Conservation (phyloP, 352 stramenopile species). For the Phytopythium aichiense region DNA sequence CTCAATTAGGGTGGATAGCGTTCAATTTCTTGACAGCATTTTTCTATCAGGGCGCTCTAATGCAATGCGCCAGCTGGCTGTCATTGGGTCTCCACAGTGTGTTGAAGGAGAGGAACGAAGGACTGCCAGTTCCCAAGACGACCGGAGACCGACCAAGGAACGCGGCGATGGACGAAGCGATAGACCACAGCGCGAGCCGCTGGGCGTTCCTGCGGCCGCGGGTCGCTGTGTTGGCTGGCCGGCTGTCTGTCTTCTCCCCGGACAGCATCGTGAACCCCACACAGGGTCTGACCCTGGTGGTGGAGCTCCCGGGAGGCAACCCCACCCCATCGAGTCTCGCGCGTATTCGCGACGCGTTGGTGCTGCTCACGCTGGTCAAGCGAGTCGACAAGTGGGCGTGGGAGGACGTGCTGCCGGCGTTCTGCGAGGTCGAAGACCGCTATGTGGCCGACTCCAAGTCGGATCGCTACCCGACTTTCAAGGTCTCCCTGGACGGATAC, state of each 20-base stretch:
- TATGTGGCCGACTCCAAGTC: background rate
- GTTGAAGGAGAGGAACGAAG: no score
- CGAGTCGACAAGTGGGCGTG: background rate
- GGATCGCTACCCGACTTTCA: background rate
- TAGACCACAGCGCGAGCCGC: no score
- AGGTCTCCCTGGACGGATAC: background rate
- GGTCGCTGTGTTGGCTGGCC: background rate
- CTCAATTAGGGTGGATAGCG: no score
- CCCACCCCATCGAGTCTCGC: background rate
- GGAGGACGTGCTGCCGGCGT: background rate
- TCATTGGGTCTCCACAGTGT: no score
- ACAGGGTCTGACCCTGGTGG: background rate
- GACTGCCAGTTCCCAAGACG: no score
- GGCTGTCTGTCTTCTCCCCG: background rate
- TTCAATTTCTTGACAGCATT: no score
- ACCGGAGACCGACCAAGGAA: no score
- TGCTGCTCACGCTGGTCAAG: background rate
- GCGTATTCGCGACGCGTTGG: background rate
- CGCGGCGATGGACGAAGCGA: no score
- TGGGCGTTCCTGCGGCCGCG: no score
- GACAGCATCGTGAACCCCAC: background rate
- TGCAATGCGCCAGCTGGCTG: no score
- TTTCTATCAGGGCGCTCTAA: no score
- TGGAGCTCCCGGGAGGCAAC: background rate
- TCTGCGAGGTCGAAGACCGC: background rate